Evolutionary conservation across 148 eudicot species (phyloP), one percentile per base, ranked within the genome.

Genomic region (Cornus kousa): DNA sequence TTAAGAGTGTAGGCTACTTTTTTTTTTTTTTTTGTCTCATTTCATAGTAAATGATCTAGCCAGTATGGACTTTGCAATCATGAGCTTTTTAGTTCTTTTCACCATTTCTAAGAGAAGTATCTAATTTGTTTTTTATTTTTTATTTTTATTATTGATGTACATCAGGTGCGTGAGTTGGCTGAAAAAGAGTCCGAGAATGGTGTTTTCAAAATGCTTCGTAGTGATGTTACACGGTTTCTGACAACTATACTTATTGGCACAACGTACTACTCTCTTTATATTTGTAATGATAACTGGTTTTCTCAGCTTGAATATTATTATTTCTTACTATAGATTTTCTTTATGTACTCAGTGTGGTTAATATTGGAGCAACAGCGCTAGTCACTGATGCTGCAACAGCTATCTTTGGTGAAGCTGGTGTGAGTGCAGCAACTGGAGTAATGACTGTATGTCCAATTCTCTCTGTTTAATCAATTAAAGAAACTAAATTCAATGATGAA

Each of bases 201-300:
- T 32, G 97, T 95, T 76, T 93, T 95, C 85, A 93, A 83, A 88
- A 90, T 93, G 97, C 96, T 95, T 37, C 89, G 94, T 65, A 91
- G 89, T 75, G 99, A 95, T 81, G 97, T 95, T 59, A 93, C 99
- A 16, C 91, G 99, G 72, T 95, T 95, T 71, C 88, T 95, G 72
- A 95, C 99, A 67, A 95, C 99, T 75, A 95, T 95, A 79, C 97
- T 95, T 68, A 95, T 95, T 74, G 99, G 99, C 87, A 95, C 99
- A 74, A 95, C 99, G 97, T 95, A 95, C 59, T 48, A 65, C 76
- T 82, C 80, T 72, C 72, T 71, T 17, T 69, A 66, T 50, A 9
- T 16, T 67, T 74, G 17, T 48, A 71, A 68, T 80, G 22, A 3
- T 70, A 9, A 39, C 24, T 57, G 28, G 69, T 68, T 60, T 43